Evolutionary conservation across 768 basidiomycete genomes (phyloP), one percentile per base, ranked within the genome.

Genomic region (Leucosporidium scottii): DNA sequence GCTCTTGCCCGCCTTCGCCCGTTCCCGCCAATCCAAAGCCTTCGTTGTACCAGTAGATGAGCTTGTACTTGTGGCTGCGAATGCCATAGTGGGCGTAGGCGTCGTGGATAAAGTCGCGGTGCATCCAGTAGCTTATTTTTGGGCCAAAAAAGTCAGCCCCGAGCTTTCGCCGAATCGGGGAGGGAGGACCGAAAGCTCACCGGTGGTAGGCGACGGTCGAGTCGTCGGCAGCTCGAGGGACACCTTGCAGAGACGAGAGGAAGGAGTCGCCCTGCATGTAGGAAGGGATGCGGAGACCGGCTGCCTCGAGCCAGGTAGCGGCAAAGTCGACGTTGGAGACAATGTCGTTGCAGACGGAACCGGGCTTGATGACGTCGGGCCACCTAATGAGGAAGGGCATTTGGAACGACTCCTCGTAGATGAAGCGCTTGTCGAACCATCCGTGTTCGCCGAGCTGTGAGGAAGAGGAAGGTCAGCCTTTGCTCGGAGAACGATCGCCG

Each of bases 371-470:
- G 7, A 30, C 48, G 10, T 44, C 23, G 18, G 68, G 68, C 49
- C 58, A 65, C 15, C 58, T 55, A 21, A 61, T 39, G 34, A 69
- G 57, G 59, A 69, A 69, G 4, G 68, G 68, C 68, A 69, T 69
- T 39, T 69, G 68, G 68, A 69, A 69, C 20, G 68, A 69, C 53
- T 69, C 68, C 36, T 66, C 69, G 48, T 67, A 70, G 54, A 73
- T 73, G 64, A 73, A 73, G 20, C 73, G 70, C 57, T 73, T 73
- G 64, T 73, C 73, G 67, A 73, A 73, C 73, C 72, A 73, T 34
- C 70, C 70, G 59, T 73, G 70, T 44, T 73, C 73, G 49, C 73
- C 73, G 18, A 73, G 63, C 58, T 4, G 57, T 27, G 39, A 54
- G 27, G 62, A 34, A 44, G 50, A 13, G 39, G 59, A 31, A 39